Conservation (phyloP, 139 green algal genomes). For the Closterium sp. region DNA sequence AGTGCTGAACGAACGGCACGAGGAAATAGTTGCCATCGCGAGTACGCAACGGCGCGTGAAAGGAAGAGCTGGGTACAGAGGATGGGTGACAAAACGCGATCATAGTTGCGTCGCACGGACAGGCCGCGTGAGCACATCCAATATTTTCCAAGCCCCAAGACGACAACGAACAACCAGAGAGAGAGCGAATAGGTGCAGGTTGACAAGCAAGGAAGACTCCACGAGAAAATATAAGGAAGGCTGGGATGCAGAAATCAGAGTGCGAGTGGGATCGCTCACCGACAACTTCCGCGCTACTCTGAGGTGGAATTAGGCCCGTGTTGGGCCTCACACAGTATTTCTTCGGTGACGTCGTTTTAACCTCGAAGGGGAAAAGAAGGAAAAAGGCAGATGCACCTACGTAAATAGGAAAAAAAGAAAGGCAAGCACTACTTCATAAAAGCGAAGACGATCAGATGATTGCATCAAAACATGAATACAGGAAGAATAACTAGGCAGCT, state of each 20-base stretch:
- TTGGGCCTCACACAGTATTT: constrained; percentile 84
- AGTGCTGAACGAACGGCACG: not conserved
- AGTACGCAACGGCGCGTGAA: too few relatives aligned
- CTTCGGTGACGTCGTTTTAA: constrained; percentile 82
- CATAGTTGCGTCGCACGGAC: not conserved
- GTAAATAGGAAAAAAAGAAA: not conserved
- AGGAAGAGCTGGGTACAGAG: not conserved
- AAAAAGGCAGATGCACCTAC: not conserved
- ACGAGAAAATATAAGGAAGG: not conserved
- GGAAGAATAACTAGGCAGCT: too few relatives aligned
- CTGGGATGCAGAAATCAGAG: not conserved
- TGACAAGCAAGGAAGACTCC: not conserved
- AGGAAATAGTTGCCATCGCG: too few relatives aligned
- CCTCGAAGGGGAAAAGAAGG: constrained; percentile 17
- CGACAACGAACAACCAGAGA: too few relatives aligned
- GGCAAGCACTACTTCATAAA: not conserved
- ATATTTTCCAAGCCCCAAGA: not conserved
- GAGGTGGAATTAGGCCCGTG: constrained; percentile 50
- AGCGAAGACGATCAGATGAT: not conserved
- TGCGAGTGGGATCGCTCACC: not conserved
- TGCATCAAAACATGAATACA: too few relatives aligned
- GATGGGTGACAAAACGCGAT: not conserved
- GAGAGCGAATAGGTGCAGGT: too few relatives aligned
- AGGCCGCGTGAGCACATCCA: not conserved
- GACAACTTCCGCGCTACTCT: constrained; percentile 54